Conservation (phyloP, 1,284 basidiomycete genomes). For the Tylopilus sp. region DNA sequence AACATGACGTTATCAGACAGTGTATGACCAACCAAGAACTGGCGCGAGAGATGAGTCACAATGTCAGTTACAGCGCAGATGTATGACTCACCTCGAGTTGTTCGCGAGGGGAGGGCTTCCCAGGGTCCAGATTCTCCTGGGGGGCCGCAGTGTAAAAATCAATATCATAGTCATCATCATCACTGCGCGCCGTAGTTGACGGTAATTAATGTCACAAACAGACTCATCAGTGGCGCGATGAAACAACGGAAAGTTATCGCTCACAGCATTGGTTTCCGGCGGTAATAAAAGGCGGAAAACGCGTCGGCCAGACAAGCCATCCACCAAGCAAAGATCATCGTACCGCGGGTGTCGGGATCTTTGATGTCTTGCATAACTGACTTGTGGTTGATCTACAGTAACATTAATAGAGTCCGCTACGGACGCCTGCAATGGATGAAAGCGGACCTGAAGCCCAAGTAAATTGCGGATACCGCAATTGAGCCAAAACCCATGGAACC, state of each 20-base stretch:
- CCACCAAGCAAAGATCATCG: constrained; percentile 85
- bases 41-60: constrained; percentile 12
- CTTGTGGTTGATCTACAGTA: constrained; percentile 69
- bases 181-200: constrained; percentile 35
- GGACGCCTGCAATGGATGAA: constrained; percentile 8
- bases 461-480: constrained; percentile 70
- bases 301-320: constrained; percentile 58
- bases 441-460: constrained; percentile 63
- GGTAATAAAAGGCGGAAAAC: constrained; percentile 55
- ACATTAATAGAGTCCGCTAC: constrained; percentile 6
- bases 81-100: constrained; percentile 59
- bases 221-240: constrained; percentile 36
- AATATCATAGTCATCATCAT: constrained; percentile 66
- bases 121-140: constrained; percentile 45
- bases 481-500: constrained; percentile 78
- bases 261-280: constrained; percentile 59
- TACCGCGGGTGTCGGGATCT: constrained; percentile 67
- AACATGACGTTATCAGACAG: constrained; percentile 28
- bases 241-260: constrained; percentile 37
- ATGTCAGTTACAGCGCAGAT: constrained; percentile 3
- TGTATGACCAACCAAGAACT: constrained; percentile 39
- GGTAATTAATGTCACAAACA: constrained; percentile 37
- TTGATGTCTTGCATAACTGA: constrained; percentile 63
- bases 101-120: constrained; percentile 59
- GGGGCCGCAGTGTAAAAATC: constrained; percentile 68